Percentiles rank a stretch among this genome's conserved stretches.
Evolutionary conservation across 2,329 filamentous ascomycete species (phyloP).

Genomic region (Talaromyces sp.): DNA sequence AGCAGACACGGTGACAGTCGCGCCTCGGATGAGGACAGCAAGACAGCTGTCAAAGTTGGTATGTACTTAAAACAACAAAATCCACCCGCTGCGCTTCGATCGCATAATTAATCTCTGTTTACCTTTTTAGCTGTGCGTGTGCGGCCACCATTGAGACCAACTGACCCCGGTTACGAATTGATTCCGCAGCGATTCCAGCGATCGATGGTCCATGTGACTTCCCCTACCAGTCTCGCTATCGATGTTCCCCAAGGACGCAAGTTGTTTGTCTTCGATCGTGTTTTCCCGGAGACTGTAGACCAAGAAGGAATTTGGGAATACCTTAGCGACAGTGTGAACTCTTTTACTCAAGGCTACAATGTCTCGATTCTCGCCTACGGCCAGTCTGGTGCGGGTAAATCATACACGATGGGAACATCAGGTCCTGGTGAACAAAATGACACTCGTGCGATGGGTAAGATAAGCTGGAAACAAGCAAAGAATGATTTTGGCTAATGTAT

Average conservation of each 20-base stretch:
- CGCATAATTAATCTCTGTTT: neutral
- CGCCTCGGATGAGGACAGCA: constrained; percentile 83
- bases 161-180: constrained; percentile 88
- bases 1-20: constrained; percentile 74
- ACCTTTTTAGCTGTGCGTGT: constrained; percentile 77
- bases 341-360: constrained; percentile 96
- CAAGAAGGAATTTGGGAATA: constrained; percentile 96
- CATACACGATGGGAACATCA: constrained; percentile 97
- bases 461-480: neutral
- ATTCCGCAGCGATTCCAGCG: constrained; percentile 94
- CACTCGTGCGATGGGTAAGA: constrained; percentile 71
- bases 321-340: constrained; percentile 79
- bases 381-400: constrained; percentile 96
- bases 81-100: neutral
- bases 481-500: neutral
- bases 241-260: constrained; percentile 91
- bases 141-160: constrained; percentile 75
- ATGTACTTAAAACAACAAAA: constrained; percentile 47
- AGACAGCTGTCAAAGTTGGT: constrained; percentile 96
- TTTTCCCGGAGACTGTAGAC: constrained; percentile 77
- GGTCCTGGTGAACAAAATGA: constrained; percentile 75
- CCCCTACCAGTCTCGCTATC: constrained; percentile 78
- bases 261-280: constrained; percentile 92
- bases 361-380: constrained; percentile 95
- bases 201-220: constrained; percentile 85